Conservation (phyloP, 148 eudicot species). For the Fallopia convolvulus region DNA sequence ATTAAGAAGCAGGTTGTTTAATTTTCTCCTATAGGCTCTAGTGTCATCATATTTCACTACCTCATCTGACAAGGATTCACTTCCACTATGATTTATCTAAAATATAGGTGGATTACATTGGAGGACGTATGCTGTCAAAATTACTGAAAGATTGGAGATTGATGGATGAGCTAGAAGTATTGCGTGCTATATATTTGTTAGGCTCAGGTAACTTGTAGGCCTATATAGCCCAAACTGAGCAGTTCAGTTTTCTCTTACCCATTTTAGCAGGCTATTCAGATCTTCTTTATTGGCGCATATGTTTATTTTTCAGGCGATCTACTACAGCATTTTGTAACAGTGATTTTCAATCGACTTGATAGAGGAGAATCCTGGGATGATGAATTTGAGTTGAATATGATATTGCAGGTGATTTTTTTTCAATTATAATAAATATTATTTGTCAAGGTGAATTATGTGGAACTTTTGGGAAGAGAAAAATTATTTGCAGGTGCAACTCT, state of each 20-base stretch:
- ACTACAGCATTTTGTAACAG: slow-evolving; percentile 83
- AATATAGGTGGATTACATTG: slow-evolving; percentile 71
- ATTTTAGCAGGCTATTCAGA: background rate
- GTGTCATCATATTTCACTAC: background rate
- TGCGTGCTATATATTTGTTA: slow-evolving; percentile 84
- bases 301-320: slow-evolving; percentile 63
- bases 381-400: slow-evolving; percentile 90
- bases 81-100: background rate
- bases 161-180: slow-evolving; percentile 86
- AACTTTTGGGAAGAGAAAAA: background rate
- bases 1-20: slow-evolving; percentile 74
- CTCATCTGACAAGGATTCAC: background rate
- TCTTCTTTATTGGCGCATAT: slow-evolving; percentile 8
- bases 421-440: background rate
- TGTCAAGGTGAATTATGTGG: background rate
- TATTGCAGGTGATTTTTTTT: slow-evolving; percentile 53
- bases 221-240: slow-evolving; percentile 3
- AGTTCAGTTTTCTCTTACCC: background rate
- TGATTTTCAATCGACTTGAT: slow-evolving; percentile 75
- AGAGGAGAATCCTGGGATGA: slow-evolving; percentile 93
- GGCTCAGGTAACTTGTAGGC: slow-evolving; percentile 63
- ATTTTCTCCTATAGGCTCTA: background rate
- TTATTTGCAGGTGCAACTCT: slow-evolving; percentile 19
- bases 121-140: slow-evolving; percentile 74
- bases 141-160: slow-evolving; percentile 85